Percentiles rank a stretch among this genome's conserved stretches.
Conservation (phyloP, 2,329 filamentous ascomycete genomes). For the Ilyonectria robusta region DNA sequence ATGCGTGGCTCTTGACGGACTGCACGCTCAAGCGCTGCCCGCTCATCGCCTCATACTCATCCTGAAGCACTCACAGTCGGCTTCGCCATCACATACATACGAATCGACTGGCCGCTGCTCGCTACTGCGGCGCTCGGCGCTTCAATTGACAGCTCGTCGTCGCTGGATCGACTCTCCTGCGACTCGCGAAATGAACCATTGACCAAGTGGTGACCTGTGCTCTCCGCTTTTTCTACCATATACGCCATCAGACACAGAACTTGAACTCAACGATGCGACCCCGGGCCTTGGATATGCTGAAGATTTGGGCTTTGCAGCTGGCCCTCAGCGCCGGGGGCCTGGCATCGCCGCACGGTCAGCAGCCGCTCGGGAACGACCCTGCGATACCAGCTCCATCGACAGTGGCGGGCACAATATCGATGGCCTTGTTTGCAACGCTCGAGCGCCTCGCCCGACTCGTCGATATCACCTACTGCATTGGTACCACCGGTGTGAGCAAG, state of each 20-base stretch:
- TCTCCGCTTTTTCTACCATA: conserved; percentile 1
- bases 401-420: conserved; percentile 61
- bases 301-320: conserved; percentile 39
- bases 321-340: conserved; percentile 31
- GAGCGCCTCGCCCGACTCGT: conserved; percentile 92
- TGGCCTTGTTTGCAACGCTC: conserved; percentile 80
- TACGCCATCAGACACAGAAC: conserved; percentile 7
- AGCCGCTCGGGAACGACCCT: conserved; percentile 24
- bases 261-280: conserved; percentile 30
- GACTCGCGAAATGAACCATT: conserved; percentile 18
- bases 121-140: neutral
- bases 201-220: neutral
- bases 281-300: conserved; percentile 6
- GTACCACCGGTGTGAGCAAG: conserved; percentile 82
- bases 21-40: conserved; percentile 17
- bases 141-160: conserved; percentile 12
- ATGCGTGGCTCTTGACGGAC: conserved; percentile 26
- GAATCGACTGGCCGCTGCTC: conserved; percentile 1
- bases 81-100: neutral
- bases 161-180: neutral
- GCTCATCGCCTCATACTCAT: conserved; percentile 9
- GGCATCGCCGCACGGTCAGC: conserved; percentile 28
- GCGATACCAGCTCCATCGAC: conserved; percentile 6
- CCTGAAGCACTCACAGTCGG: neutral
- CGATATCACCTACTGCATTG: conserved; percentile 95